These are phyloP conservation scores for Citrus australasica DNA, from an alignment of 345 rosid species.

Conservation along the genomic window DNA sequence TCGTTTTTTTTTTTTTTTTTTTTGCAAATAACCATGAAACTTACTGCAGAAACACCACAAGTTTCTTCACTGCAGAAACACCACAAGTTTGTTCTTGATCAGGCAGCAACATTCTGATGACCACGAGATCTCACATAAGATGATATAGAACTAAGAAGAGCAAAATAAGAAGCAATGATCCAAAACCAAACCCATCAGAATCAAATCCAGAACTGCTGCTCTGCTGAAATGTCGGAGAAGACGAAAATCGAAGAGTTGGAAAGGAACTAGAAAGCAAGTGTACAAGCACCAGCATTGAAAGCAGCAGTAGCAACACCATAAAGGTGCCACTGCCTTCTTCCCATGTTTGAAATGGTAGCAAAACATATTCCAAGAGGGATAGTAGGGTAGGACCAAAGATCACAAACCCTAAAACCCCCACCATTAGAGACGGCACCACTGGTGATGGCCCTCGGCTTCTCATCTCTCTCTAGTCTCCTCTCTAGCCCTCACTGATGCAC, in stretches of 20 bases:
- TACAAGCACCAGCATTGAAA: slow-evolving; percentile 20
- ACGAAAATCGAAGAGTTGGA: not conserved
- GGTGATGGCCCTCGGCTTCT: slow-evolving; percentile 47
- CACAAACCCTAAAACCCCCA: slow-evolving; percentile 36
- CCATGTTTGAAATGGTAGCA: slow-evolving; percentile 15
- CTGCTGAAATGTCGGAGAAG: not conserved
- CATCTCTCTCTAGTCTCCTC: slow-evolving; percentile 9
- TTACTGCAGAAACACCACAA: not conserved
- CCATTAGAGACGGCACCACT: slow-evolving; percentile 37
- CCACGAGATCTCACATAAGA: not conserved
- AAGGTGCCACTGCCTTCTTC: not conserved
- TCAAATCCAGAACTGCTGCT: slow-evolving; percentile 13
- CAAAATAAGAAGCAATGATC: slow-evolving; percentile 33
- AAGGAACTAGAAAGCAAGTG: slow-evolving; percentile 16
- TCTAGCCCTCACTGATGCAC: not conserved
- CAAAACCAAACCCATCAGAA: slow-evolving; percentile 32
- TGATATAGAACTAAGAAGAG: slow-evolving; percentile 32
- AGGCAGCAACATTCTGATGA: not conserved
- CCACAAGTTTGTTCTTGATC: not conserved
- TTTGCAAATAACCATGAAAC: not conserved
- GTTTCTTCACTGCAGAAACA: not conserved
- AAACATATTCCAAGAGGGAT: slow-evolving; percentile 11
- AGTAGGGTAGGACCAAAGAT: slow-evolving; percentile 22
- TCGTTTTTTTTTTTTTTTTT: not conserved
- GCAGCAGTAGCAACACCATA: slow-evolving; percentile 8